Evolutionary conservation across 148 eudicot species (phyloP).

Genomic region (Agrostemma githago): DNA sequence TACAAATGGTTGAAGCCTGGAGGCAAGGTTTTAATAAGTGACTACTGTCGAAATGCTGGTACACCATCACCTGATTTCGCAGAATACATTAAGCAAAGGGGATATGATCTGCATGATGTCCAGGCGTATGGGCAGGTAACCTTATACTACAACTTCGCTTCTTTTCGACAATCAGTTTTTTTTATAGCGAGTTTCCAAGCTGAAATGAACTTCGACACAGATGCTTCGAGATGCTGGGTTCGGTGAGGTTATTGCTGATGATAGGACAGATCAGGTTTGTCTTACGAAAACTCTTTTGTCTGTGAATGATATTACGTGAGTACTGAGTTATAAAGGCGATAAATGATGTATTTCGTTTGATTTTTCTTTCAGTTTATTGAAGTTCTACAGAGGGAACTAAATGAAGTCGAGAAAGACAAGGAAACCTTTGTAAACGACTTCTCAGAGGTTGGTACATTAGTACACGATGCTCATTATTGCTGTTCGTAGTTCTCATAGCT

Average conservation of each 20-base stretch:
- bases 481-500: neutral
- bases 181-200: neutral
- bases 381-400: conserved; percentile 67
- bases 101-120: conserved; percentile 95
- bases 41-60: conserved; percentile 75
- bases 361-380: conserved; percentile 51
- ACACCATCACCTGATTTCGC: conserved; percentile 71
- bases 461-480: neutral
- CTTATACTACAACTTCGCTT: neutral
- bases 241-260: conserved; percentile 75
- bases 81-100: conserved; percentile 88
- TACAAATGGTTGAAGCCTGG: conserved; percentile 98
- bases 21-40: conserved; percentile 84
- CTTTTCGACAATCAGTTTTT: neutral
- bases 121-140: conserved; percentile 88
- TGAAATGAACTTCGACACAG: conserved; percentile 28
- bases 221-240: conserved; percentile 97
- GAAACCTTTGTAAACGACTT: conserved; percentile 69
- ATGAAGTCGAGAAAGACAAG: conserved; percentile 65
- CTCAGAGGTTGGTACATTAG: conserved; percentile 68
- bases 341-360: neutral
- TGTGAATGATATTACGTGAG: neutral
- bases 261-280: conserved; percentile 83
- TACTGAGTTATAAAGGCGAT: neutral
- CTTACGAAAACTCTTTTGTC: neutral